Evolutionary conservation across 352 stramenopile species (phyloP).

Genomic region (Phytophthora foliorum): DNA sequence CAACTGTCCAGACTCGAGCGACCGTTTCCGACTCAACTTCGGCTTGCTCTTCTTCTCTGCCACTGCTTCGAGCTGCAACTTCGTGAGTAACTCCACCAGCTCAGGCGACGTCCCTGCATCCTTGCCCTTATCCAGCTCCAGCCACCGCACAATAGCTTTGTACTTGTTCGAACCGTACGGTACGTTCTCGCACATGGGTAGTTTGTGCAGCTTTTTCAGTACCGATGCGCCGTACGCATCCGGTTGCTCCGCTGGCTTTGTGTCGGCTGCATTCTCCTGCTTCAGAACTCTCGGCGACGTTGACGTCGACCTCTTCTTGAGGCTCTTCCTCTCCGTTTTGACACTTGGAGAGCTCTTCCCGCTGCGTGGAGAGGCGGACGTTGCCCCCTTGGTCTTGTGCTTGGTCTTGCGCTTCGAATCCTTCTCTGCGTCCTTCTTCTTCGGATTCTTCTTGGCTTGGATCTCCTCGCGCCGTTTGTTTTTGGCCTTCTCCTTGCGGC

Average conservation of each 20-base stretch:
- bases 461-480: constrained; percentile 13
- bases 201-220: constrained; percentile 49
- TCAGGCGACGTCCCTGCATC: constrained; percentile 45
- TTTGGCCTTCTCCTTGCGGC: constrained; percentile 37
- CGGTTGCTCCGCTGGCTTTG: constrained; percentile 12
- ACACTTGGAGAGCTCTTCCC: constrained; percentile 18
- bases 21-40: constrained; percentile 37
- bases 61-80: constrained; percentile 16
- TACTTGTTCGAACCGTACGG: constrained; percentile 56
- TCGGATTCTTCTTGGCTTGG: constrained; percentile 17
- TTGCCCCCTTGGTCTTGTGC: constrained; percentile 19
- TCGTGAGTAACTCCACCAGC: constrained; percentile 43
- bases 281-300: constrained; percentile 7
- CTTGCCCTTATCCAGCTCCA: constrained; percentile 59
- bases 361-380: constrained; percentile 24
- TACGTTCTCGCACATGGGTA: constrained; percentile 52
- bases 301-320: constrained; percentile 7
- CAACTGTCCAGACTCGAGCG: constrained; percentile 42
- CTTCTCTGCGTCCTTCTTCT: constrained; percentile 25
- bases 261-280: not conserved
- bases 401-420: constrained; percentile 12
- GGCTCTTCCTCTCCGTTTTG: constrained; percentile 26
- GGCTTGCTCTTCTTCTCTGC: constrained; percentile 18
- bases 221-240: constrained; percentile 29
- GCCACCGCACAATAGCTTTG: constrained; percentile 55